These are phyloP conservation scores for Huntiella abstrusa DNA, from an alignment of 2,329 filamentous ascomycete species.

Conservation along the genomic window DNA sequence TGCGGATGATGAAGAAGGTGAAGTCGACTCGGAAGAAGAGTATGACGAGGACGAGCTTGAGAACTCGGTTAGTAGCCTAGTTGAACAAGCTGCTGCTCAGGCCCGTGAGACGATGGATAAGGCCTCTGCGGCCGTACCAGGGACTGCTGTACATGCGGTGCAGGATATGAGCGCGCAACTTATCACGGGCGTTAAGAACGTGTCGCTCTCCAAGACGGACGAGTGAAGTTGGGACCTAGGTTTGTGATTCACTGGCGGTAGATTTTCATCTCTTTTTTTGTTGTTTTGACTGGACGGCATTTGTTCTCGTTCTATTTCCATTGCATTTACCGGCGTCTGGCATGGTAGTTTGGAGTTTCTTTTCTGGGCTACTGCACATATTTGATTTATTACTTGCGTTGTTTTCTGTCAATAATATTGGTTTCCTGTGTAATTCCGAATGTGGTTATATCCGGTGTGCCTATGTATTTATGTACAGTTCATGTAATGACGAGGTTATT, in stretches of 20 bases:
- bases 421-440: not conserved
- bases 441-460: not conserved
- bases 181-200: constrained; percentile 12
- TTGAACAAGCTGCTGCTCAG: constrained; percentile 5
- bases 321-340: constrained; percentile 9
- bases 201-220: constrained; percentile 9
- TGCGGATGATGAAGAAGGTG: constrained; percentile 17
- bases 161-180: constrained; percentile 12
- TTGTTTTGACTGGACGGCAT: not conserved
- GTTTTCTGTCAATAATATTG: not conserved
- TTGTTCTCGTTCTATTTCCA: constrained; percentile 1
- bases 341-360: not conserved
- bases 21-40: constrained; percentile 11
- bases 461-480: too few relatives aligned
- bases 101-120: constrained; percentile 7
- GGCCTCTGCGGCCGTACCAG: not conserved
- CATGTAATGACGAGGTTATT: too few relatives aligned
- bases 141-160: not conserved
- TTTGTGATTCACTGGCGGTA: not conserved
- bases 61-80: constrained; percentile 6
- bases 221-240: not conserved
- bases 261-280: not conserved
- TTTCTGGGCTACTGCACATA: not conserved
- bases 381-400: not conserved
- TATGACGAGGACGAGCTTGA: constrained; percentile 9